Conservation (phyloP, 1,284 basidiomycete genomes). For the Prillingera fragicola region DNA sequence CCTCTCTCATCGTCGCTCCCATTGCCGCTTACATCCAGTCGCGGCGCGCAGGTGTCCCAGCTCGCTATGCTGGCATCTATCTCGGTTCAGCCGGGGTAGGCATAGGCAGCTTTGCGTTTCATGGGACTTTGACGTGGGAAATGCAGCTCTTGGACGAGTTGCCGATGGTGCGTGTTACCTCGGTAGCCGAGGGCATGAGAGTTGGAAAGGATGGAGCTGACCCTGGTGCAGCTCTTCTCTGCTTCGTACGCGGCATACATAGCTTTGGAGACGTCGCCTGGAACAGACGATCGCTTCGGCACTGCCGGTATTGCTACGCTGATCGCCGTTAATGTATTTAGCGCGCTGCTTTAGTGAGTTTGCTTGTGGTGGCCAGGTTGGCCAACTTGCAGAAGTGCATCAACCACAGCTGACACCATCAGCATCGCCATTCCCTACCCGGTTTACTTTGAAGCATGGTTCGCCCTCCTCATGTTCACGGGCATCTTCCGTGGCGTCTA, state of each 20-base stretch:
- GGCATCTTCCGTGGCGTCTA: conserved; percentile 23
- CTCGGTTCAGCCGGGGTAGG: conserved; percentile 17
- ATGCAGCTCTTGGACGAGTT: conserved; percentile 23
- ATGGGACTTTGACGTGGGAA: conserved; percentile 14
- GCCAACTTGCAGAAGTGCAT: no score
- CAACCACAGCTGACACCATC: neutral
- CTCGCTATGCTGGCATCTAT: conserved; percentile 8
- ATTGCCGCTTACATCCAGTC: conserved; percentile 37
- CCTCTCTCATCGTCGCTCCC: no score
- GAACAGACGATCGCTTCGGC: no score
- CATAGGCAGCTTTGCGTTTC: conserved; percentile 19
- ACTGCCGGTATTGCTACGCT: no score
- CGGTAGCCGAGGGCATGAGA: neutral
- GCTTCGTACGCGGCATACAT: no score
- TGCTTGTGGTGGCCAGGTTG: no score
- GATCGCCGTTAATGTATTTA: no score
- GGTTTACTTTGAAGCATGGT: conserved; percentile 48
- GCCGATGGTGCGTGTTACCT: conserved; percentile 17
- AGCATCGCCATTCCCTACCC: conserved; percentile 47
- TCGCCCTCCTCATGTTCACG: conserved; percentile 36
- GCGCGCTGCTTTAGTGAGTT: no score
- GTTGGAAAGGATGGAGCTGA: neutral
- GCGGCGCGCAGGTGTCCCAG: conserved; percentile 7
- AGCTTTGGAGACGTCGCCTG: no score
- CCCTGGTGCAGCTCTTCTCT: no score